Conservation (phyloP, 2,329 filamentous ascomycete genomes). For the Clarireedia homoeocarpa region DNA sequence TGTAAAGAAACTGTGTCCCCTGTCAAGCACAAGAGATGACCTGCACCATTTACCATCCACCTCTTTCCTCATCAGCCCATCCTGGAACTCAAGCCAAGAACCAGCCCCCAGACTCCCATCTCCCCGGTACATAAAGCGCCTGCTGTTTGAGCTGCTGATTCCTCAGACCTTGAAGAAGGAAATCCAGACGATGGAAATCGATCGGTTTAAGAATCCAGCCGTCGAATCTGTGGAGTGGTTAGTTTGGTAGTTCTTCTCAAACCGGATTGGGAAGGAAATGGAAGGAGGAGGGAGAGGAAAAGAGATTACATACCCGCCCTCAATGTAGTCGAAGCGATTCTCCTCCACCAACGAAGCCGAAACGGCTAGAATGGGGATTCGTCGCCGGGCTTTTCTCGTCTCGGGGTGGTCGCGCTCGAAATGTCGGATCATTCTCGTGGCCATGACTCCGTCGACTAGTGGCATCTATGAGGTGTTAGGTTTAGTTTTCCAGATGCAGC, state of each 20-base stretch:
- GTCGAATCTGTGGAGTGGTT: constrained; percentile 59
- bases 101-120: constrained; percentile 83
- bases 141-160: constrained; percentile 48
- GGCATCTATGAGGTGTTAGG: constrained; percentile 59
- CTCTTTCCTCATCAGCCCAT: too few relatives aligned
- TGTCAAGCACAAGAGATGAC: too few relatives aligned
- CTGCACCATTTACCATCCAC: too few relatives aligned
- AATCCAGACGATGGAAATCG: constrained; percentile 66
- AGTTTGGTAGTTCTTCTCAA: not conserved
- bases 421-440: constrained; percentile 75
- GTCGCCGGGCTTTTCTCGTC: constrained; percentile 31
- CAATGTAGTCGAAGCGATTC: constrained; percentile 60
- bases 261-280: too few relatives aligned
- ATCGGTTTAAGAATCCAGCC: constrained; percentile 89
- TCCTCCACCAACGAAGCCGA: constrained; percentile 73
- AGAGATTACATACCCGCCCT: constrained; percentile 32
- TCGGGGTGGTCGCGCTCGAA: constrained; percentile 45
- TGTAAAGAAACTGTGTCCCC: too few relatives aligned
- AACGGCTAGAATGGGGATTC: constrained; percentile 77
- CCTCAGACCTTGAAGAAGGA: constrained; percentile 61
- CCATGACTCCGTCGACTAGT: constrained; percentile 75
- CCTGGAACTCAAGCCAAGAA: constrained; percentile 37
- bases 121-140: constrained; percentile 60
- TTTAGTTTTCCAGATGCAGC: not conserved
- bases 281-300: not conserved